These are phyloP conservation scores for Talaromyces nanjingensis DNA, from an alignment of 495 filamentous ascomycete genomes.

Conservation along the genomic window DNA sequence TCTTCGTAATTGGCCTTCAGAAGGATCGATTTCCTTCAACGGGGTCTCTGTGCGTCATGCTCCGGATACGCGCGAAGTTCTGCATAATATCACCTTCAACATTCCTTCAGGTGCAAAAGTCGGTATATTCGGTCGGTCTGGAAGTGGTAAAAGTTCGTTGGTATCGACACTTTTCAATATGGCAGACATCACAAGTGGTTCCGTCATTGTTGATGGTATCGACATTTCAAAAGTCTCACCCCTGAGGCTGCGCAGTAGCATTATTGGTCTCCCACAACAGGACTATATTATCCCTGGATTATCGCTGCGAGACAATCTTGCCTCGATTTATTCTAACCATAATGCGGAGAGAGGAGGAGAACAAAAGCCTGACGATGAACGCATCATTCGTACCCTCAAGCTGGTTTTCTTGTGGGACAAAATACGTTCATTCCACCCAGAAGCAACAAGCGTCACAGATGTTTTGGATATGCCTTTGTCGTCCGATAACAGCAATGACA, in stretches of 20 bases:
- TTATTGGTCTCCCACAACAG: not conserved
- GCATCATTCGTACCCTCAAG: not conserved
- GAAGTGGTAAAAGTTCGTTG: constrained; percentile 43
- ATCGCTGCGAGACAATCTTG: not conserved
- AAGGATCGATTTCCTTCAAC: not conserved
- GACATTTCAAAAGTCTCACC: constrained; percentile 36
- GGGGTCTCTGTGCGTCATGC: not conserved
- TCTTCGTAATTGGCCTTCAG: not conserved
- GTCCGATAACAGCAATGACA: not conserved
- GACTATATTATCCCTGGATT: not conserved
- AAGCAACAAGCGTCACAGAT: not conserved
- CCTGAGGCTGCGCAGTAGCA: not conserved
- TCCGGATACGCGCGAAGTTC: not conserved
- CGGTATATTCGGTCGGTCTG: constrained; percentile 28
- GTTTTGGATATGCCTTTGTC: not conserved
- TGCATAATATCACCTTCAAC: constrained; percentile 18
- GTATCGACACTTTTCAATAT: constrained; percentile 46
- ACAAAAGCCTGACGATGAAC: not conserved
- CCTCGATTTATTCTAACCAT: not conserved
- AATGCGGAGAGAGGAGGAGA: not conserved
- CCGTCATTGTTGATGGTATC: constrained; percentile 39
- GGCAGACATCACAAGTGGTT: constrained; percentile 35
- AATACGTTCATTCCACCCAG: not conserved
- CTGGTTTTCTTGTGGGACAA: not conserved
- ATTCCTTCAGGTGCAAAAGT: constrained; percentile 25